A percentile compares a stretch with the other conserved stretches of the same genome.
These are phyloP conservation scores for Globisporangium polare DNA, from an alignment of 352 stramenopile species.

Conservation along the genomic window DNA sequence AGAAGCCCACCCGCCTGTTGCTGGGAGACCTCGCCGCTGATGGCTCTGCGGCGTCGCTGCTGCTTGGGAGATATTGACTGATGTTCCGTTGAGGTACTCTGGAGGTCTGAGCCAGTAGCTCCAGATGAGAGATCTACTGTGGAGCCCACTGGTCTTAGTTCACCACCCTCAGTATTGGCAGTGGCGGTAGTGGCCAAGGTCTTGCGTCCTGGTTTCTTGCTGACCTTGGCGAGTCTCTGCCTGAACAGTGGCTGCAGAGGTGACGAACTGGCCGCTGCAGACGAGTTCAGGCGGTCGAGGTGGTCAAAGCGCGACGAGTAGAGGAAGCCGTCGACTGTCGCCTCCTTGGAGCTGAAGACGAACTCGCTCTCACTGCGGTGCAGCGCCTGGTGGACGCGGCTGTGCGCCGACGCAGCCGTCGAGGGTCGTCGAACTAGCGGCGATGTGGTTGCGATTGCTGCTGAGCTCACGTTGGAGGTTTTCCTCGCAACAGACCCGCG, in stretches of 20 bases:
- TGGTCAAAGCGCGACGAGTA: conserved; percentile 55
- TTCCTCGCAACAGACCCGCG: neutral
- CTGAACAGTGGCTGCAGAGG: conserved; percentile 10
- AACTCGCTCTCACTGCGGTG: conserved; percentile 53
- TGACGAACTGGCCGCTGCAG: conserved; percentile 9
- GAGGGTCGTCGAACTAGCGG: conserved; percentile 24
- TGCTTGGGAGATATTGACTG: neutral
- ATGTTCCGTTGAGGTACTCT: neutral
- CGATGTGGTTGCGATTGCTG: neutral
- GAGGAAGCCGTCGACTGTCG: conserved; percentile 40
- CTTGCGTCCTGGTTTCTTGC: neutral
- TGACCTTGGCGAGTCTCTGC: conserved; percentile 16
- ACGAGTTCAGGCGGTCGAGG: conserved; percentile 10
- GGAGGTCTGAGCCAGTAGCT: neutral
- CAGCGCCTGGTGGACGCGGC: conserved; percentile 56
- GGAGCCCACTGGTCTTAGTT: neutral
- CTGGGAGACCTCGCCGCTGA: neutral
- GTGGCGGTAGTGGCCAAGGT: neutral
- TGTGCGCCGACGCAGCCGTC: conserved; percentile 45
- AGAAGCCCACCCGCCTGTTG: neutral
- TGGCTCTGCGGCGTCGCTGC: neutral
- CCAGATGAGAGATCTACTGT: neutral
- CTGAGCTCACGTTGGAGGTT: neutral
- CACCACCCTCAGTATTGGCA: neutral
- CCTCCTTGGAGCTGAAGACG: conserved; percentile 42